These are phyloP conservation scores for Hypomontagnella submonticulosa DNA, from an alignment of 495 filamentous ascomycete genomes.

Conservation along the genomic window DNA sequence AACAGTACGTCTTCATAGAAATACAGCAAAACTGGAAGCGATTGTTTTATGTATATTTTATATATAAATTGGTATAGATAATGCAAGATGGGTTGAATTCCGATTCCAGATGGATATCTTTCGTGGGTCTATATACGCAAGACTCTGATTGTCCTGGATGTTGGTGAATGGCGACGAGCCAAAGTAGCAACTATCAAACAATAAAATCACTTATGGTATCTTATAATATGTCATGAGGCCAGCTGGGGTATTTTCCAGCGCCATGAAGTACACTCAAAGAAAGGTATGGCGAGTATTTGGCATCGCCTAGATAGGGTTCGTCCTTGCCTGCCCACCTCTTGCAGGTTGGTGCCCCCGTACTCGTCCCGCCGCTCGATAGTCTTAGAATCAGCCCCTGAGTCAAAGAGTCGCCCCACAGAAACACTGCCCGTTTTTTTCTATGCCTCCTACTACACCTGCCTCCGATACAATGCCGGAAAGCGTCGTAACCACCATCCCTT, in stretches of 20 bases:
- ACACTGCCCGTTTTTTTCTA: not conserved
- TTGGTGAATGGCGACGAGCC: slow-evolving; percentile 1
- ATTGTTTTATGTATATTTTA: no score
- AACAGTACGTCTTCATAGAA: no score
- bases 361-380: not conserved
- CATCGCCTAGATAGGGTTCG: slow-evolving; percentile 10
- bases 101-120: slow-evolving; percentile 18
- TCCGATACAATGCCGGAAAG: not conserved
- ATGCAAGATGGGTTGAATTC: slow-evolving; percentile 7
- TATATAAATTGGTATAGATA: no score
- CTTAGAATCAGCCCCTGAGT: not conserved
- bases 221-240: slow-evolving; percentile 32
- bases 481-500: slow-evolving; percentile 2
- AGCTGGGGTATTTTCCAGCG: slow-evolving; percentile 31
- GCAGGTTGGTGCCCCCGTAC: not conserved
- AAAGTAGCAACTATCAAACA: slow-evolving; percentile 26
- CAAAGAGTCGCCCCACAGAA: not conserved
- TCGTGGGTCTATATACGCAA: slow-evolving; percentile 15
- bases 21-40: no score
- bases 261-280: slow-evolving; percentile 32
- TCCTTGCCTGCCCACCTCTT: not conserved
- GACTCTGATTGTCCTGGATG: slow-evolving; percentile 3
- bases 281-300: slow-evolving; percentile 18
- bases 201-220: slow-evolving; percentile 36
- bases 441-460: not conserved